phyloP scores from a whole-genome alignment of 495 filamentous ascomycete species.

The Penicillium turbatum region DNA sequence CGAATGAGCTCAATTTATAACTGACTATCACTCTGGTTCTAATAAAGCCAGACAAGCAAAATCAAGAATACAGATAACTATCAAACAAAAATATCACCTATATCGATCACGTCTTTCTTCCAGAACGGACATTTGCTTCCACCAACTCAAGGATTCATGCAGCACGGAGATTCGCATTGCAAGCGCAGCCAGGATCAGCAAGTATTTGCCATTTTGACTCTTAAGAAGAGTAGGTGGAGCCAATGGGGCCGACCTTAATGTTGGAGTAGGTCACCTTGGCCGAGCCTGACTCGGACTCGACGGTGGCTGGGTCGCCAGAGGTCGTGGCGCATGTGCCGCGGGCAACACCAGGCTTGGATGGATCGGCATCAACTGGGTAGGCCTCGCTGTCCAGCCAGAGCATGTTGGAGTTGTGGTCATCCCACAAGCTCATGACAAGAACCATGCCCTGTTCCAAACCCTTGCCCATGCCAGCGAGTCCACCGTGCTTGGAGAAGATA shows the following conservation, averaged over 20 bases:
- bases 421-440: slow-evolving; percentile 69
- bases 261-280: slow-evolving; percentile 63
- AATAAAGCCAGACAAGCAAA: neutral
- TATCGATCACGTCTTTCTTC: neutral
- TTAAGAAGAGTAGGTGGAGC: slow-evolving; percentile 51
- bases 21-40: neutral
- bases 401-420: slow-evolving; percentile 70
- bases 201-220: neutral
- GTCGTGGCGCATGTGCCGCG: slow-evolving; percentile 60
- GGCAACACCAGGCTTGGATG: slow-evolving; percentile 53
- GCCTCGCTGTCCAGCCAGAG: slow-evolving; percentile 68
- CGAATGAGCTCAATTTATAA: neutral
- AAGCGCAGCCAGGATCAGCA: slow-evolving; percentile 6
- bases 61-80: neutral
- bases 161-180: neutral
- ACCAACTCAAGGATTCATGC: neutral
- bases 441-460: slow-evolving; percentile 59
- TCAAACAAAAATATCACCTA: neutral
- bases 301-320: slow-evolving; percentile 56
- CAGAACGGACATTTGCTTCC: neutral
- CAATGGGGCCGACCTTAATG: slow-evolving; percentile 61
- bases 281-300: slow-evolving; percentile 52
- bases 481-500: slow-evolving; percentile 57
- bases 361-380: slow-evolving; percentile 55
- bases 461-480: slow-evolving; percentile 51